Percentiles rank a stretch among this genome's conserved stretches.
These are phyloP conservation scores for Dysphania ambrosioides DNA, from an alignment of 148 eudicot species.

Conservation along the genomic window DNA sequence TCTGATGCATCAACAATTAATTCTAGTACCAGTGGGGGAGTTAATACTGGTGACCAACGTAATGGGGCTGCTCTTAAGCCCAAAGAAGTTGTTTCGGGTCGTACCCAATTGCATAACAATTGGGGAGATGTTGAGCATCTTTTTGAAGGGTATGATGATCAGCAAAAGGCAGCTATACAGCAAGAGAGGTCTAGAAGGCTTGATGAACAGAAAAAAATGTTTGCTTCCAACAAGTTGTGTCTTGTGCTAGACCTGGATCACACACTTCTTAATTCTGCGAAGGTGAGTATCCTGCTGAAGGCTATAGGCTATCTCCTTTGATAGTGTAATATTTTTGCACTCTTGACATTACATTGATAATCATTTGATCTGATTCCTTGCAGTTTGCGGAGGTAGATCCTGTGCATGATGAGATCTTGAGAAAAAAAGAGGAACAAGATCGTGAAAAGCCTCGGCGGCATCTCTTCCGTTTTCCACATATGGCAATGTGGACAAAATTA, in stretches of 20 bases:
- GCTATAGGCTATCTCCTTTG: background rate
- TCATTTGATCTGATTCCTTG: constrained; percentile 10
- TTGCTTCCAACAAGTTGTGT: constrained; percentile 72
- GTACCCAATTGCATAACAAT: constrained; percentile 46
- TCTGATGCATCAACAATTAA: constrained; percentile 25
- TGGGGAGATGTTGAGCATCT: constrained; percentile 92
- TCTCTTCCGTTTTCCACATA: constrained; percentile 89
- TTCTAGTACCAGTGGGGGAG: constrained; percentile 27
- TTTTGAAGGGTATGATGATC: constrained; percentile 80
- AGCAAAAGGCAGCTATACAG: constrained; percentile 85
- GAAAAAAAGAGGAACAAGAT: constrained; percentile 94
- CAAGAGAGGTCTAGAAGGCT: constrained; percentile 83
- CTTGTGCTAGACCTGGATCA: constrained; percentile 98
- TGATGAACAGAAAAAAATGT: constrained; percentile 91
- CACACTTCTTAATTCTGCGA: constrained; percentile 95
- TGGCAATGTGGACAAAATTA: constrained; percentile 99
- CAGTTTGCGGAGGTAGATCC: constrained; percentile 91
- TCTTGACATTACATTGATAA: constrained; percentile 8
- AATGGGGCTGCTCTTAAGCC: constrained; percentile 38
- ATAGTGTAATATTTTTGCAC: background rate
- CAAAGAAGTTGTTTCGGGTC: constrained; percentile 46
- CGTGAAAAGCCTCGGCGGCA: constrained; percentile 82
- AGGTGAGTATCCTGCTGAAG: constrained; percentile 41
- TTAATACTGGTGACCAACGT: constrained; percentile 31
- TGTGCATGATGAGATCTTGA: constrained; percentile 79